Base-by-base conservation (phyloP, 495 filamentous ascomycete species). In the Aspergillus conjunctus region DNA sequence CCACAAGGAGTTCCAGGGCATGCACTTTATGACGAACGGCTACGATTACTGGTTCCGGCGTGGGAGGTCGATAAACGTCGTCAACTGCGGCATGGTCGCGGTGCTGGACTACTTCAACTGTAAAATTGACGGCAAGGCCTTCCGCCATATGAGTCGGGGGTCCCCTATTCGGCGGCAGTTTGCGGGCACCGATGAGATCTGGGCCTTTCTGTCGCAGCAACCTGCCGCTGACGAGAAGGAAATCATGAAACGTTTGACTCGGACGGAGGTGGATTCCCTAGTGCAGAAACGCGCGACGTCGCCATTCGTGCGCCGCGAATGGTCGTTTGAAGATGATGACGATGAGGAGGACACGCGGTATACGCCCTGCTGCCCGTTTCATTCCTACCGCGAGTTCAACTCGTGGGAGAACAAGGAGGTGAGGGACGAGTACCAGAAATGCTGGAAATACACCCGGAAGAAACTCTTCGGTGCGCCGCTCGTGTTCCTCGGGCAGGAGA, bases 21-120 rank as follows among this genome's bases (percentile, higher is more conserved):
- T 43, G 20, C 53, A 26, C 8, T 55, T 55, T n/a, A 22, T 55
- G 17, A 55, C 53, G 4, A 55, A 55, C 26, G 53, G 53, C 12
- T 55, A 55, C 17, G 39, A 45, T 32, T 55, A 55, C 10, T 55
- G 18, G 18, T 31, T 55, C 37, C 6, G 26, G 18, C 37, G 20
- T 8, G 21, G 8, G 0, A 1, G 20, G 26, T 22, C 26, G 9
- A 33, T 34, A 10, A 34, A 53, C 30, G 48, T 30, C n/a, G 50
- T n/a, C 4, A 37, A 55, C 21, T 43, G 34, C 20, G 53, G 20
- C 3, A 45, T 55, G 8, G 15, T 55, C 1, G 53, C 53, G 0
- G 17, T 52, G 26, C 21, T 55, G 14, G 53, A 55, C 14, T 55
- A 55, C 39, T 30, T 55, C 18, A 55, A 55, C 53, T 55, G 53